phyloP scores from a whole-genome alignment of 345 rosid genomes.

The Lepidium sativum region DNA sequence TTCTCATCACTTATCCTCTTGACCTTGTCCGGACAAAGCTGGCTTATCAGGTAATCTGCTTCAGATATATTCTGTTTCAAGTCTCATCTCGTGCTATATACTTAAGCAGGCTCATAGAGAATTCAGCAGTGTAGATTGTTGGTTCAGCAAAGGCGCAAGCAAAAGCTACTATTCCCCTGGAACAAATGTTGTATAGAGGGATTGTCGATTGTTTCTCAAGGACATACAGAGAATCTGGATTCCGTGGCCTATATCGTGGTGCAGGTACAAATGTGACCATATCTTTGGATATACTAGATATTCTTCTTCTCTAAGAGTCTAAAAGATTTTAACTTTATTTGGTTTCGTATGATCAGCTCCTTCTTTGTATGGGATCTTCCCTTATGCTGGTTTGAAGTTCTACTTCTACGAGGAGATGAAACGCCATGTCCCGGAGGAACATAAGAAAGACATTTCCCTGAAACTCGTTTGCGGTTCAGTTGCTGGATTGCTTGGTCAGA shows the following conservation, averaged over 20 bases:
- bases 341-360: slow-evolving; percentile 47
- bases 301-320: not conserved
- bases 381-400: slow-evolving; percentile 95
- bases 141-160: slow-evolving; percentile 40
- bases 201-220: slow-evolving; percentile 76
- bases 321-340: slow-evolving; percentile 8
- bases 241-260: slow-evolving; percentile 86
- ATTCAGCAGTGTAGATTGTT: slow-evolving; percentile 49
- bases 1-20: slow-evolving; percentile 85
- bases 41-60: slow-evolving; percentile 72
- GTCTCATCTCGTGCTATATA: not conserved
- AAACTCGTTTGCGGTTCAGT: slow-evolving; percentile 83
- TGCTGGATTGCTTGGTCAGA: slow-evolving; percentile 86
- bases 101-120: slow-evolving; percentile 7
- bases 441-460: slow-evolving; percentile 58
- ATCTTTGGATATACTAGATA: slow-evolving; percentile 2
- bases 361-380: slow-evolving; percentile 89
- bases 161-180: slow-evolving; percentile 29
- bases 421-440: slow-evolving; percentile 66
- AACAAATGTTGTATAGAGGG: slow-evolving; percentile 52
- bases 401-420: slow-evolving; percentile 97
- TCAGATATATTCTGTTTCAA: not conserved
- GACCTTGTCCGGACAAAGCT: slow-evolving; percentile 81
- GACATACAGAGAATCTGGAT: slow-evolving; percentile 62
- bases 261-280: slow-evolving; percentile 46